phyloP scores from a whole-genome alignment of 805 yeast genomes.

The Candida ovalis region DNA sequence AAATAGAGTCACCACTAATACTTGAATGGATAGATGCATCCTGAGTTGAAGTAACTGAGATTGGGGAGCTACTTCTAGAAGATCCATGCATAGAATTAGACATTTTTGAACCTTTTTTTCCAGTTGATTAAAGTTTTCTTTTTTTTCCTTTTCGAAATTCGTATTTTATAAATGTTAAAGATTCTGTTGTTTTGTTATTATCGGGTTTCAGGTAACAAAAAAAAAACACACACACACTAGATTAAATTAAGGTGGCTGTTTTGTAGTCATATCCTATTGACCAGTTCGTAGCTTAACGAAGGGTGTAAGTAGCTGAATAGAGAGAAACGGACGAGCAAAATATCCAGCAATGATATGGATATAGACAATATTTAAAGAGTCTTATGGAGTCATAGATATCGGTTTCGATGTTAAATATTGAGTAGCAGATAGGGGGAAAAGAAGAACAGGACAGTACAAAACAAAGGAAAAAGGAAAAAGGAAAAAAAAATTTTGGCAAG shows the following conservation, averaged over 20 bases:
- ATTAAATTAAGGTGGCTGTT: slow-evolving; percentile 8
- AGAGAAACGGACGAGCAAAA: background rate
- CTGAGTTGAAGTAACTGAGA: slow-evolving; percentile 27
- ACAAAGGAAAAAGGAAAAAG: background rate
- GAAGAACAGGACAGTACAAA: background rate
- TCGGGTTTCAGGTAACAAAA: background rate
- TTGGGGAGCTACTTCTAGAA: slow-evolving; percentile 24
- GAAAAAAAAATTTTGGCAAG: background rate
- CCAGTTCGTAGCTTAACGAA: background rate
- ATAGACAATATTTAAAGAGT: background rate
- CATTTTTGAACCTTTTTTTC: slow-evolving; percentile 15
- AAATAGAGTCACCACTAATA: slow-evolving; percentile 33
- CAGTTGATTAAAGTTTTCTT: background rate
- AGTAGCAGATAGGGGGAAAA: background rate
- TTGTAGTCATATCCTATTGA: slow-evolving; percentile 4
- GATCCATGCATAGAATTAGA: slow-evolving; percentile 18
- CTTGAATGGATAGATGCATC: slow-evolving; percentile 31
- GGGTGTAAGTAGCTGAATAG: background rate
- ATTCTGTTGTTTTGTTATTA: background rate
- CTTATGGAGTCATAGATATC: background rate
- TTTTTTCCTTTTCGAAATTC: background rate
- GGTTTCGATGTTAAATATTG: background rate
- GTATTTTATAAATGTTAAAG: background rate
- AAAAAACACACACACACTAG: too few species aligned
- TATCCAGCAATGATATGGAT: background rate